Percentiles rank a stretch among this genome's conserved stretches.
Evolutionary conservation across 306 rosid genomes (phyloP).

Genomic region (Arachis hypogaea): DNA sequence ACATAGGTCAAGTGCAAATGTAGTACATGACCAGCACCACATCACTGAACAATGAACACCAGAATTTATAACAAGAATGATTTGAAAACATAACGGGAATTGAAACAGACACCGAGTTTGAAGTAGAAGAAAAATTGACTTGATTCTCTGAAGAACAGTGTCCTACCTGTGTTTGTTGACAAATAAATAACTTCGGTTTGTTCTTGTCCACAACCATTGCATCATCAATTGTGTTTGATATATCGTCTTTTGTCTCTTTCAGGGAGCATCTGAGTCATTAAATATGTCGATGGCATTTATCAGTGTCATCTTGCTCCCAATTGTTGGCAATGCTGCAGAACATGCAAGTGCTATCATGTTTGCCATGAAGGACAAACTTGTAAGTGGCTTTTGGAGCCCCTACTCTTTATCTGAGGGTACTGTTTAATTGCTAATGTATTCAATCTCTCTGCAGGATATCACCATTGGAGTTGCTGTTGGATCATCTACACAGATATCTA

Average conservation of each 20-base stretch:
- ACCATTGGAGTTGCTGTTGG: constrained; percentile 94
- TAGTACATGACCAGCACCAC: too few relatives aligned
- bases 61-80: too few relatives aligned
- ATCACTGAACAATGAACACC: too few relatives aligned
- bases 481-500: constrained; percentile 92
- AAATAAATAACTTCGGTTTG: neutral
- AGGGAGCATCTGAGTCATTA: constrained; percentile 89
- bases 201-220: constrained; percentile 1
- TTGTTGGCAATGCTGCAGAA: constrained; percentile 71
- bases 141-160: too few relatives aligned
- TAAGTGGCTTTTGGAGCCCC: constrained; percentile 53
- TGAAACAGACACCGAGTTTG: too few relatives aligned
- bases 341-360: constrained; percentile 96
- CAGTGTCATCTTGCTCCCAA: constrained; percentile 88
- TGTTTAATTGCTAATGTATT: constrained; percentile 41
- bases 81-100: too few relatives aligned
- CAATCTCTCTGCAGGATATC: constrained; percentile 65
- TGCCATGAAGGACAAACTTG: constrained; percentile 95
- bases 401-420: constrained; percentile 14
- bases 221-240: constrained; percentile 16
- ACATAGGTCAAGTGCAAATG: too few relatives aligned
- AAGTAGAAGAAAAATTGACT: too few relatives aligned
- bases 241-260: constrained; percentile 40
- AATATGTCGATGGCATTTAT: constrained; percentile 87
- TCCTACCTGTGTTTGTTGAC: neutral